Percentiles rank a stretch among this genome's conserved stretches.
These are phyloP conservation scores for Schwanniomyces etchellsii DNA, from an alignment of 1,139 yeast genomes.

Conservation along the genomic window DNA sequence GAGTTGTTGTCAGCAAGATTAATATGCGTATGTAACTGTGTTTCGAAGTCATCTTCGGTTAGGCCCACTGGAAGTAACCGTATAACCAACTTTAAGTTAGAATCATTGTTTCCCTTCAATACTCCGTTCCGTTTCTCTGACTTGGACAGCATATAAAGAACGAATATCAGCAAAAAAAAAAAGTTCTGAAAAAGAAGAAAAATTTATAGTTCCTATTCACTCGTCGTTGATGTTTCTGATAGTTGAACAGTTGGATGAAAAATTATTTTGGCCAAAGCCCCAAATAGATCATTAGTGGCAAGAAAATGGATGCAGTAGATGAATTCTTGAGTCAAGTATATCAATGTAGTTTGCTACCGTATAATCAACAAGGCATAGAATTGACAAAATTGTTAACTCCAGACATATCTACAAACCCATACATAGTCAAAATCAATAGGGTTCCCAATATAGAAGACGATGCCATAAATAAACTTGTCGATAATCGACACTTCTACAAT, in stretches of 20 bases:
- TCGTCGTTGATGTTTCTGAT: too few relatives aligned
- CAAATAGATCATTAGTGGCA: too few relatives aligned
- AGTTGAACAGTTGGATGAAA: too few relatives aligned
- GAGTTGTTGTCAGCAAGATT: constrained; percentile 3
- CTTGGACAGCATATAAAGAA: too few relatives aligned
- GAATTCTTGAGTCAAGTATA: constrained; percentile 4
- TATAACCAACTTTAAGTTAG: constrained; percentile 11
- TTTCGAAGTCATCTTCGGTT: constrained; percentile 12
- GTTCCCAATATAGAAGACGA: constrained; percentile 5
- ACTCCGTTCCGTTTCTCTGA: too few relatives aligned
- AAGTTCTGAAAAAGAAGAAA: too few relatives aligned
- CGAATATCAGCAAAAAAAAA: too few relatives aligned
- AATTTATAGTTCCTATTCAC: too few relatives aligned
- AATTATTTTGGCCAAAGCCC: too few relatives aligned
- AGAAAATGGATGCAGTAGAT: constrained; percentile 5
- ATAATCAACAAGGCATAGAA: constrained; percentile 4
- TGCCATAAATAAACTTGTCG: constrained; percentile 19
- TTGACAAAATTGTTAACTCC: constrained; percentile 5
- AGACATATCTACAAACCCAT: constrained; percentile 8
- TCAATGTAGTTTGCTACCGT: constrained; percentile 3
- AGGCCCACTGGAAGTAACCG: constrained; percentile 18
- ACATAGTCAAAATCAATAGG: constrained; percentile 9
- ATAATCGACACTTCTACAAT: constrained; percentile 25
- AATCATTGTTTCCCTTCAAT: neutral
- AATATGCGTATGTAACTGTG: constrained; percentile 11